Percentiles rank a stretch among this genome's conserved stretches.
Evolutionary conservation across 2,329 filamentous ascomycete species (phyloP).

Genomic region (Tothia fuscella): DNA sequence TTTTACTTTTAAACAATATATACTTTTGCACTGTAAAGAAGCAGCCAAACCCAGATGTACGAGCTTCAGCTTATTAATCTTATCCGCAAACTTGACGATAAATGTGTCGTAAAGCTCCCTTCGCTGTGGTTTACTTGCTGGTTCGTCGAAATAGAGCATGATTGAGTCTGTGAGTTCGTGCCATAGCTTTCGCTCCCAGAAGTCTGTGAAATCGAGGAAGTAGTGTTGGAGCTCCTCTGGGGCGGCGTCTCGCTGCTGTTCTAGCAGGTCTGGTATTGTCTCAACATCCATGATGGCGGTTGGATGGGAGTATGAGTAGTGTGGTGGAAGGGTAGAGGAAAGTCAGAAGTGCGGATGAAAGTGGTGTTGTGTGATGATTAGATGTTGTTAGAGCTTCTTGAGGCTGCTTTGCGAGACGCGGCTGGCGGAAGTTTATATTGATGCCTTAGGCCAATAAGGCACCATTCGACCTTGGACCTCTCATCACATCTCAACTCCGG

Average conservation of each 20-base stretch:
- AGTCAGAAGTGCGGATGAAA: not conserved
- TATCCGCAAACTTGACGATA: constrained; percentile 90
- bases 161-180: constrained; percentile 91
- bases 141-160: constrained; percentile 74
- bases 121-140: constrained; percentile 70
- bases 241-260: constrained; percentile 76
- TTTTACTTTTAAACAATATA: not conserved
- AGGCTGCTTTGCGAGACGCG: not conserved
- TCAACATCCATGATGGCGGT: constrained; percentile 60
- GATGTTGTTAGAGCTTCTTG: not conserved
- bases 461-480: not conserved
- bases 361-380: not conserved
- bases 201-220: constrained; percentile 87
- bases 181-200: constrained; percentile 98
- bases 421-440: not conserved
- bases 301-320: not conserved
- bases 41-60: constrained; percentile 82
- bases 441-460: not conserved
- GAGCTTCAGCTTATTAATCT: constrained; percentile 98
- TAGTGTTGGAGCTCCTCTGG: constrained; percentile 78
- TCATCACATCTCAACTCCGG: not conserved
- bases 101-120: constrained; percentile 89
- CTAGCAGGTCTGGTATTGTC: constrained; percentile 82
- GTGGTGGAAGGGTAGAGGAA: not conserved
- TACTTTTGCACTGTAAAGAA: constrained; percentile 36